A percentile compares a stretch with the other conserved stretches of the same genome.
Conservation (phyloP, 1,284 basidiomycete species). For the Cystobasidium pallidum region DNA sequence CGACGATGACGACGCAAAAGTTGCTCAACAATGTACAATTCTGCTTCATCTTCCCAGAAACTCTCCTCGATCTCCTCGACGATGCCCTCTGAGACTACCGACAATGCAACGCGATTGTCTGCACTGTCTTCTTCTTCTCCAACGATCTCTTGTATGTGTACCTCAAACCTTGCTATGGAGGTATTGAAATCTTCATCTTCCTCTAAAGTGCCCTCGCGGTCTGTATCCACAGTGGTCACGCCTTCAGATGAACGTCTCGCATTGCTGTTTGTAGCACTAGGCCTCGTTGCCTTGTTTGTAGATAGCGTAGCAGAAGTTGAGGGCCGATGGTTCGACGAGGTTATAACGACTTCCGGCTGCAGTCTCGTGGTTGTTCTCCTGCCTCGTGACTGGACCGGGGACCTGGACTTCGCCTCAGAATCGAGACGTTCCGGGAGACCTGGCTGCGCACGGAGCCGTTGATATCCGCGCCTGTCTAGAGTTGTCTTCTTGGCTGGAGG, state of each 20-base stretch:
- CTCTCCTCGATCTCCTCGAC: slow-evolving; percentile 15
- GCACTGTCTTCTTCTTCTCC: slow-evolving; percentile 6
- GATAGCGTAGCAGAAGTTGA: background rate
- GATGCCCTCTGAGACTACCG: background rate
- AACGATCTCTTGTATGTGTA: slow-evolving; percentile 7
- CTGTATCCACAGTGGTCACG: background rate
- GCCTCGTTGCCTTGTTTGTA: slow-evolving; percentile 12
- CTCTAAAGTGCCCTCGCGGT: background rate
- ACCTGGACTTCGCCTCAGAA: too few species aligned
- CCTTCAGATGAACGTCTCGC: background rate
- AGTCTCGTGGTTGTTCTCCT: too few species aligned
- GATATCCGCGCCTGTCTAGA: background rate
- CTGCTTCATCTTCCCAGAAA: slow-evolving; percentile 26
- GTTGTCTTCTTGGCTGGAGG: background rate
- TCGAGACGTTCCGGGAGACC: too few species aligned
- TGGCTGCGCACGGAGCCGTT: background rate
- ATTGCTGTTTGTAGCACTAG: background rate
- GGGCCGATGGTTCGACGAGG: too few species aligned
- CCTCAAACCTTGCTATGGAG: slow-evolving; percentile 15
- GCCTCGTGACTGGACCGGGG: too few species aligned
- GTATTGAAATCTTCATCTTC: background rate
- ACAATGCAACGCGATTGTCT: background rate
- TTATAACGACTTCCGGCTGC: too few species aligned
- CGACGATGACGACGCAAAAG: background rate
- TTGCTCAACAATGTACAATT: slow-evolving; percentile 7